Evolutionary conservation across 768 basidiomycete species (phyloP).

Genomic region (Agrocybe praecox): DNA sequence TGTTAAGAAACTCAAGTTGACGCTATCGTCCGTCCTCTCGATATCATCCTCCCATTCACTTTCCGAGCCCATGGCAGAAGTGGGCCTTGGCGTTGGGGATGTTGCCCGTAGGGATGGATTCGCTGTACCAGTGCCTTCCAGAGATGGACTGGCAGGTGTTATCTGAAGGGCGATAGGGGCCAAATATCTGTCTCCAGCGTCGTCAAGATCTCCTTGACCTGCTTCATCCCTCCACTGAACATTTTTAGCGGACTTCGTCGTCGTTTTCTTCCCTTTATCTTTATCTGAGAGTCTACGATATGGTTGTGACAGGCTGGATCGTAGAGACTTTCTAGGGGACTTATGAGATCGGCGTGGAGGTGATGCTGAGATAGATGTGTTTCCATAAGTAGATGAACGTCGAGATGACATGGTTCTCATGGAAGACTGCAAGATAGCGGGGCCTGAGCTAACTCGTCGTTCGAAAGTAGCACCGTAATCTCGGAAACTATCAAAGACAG

Average conservation of each 20-base stretch:
- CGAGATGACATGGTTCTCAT: conserved; percentile 28
- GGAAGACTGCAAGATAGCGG: conserved; percentile 41
- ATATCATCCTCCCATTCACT: conserved; percentile 92
- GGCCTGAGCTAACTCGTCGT: conserved; percentile 52
- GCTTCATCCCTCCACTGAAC: conserved; percentile 90
- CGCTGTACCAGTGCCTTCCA: conserved; percentile 19
- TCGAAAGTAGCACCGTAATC: conserved; percentile 52
- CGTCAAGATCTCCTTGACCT: conserved; percentile 80
- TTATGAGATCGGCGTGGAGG: conserved; percentile 52
- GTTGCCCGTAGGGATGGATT: conserved; percentile 25
- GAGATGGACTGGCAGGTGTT: conserved; percentile 45
- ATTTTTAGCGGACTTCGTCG: conserved; percentile 61
- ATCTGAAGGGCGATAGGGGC: conserved; percentile 35
- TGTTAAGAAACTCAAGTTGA: conserved; percentile 56
- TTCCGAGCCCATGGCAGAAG: conserved; percentile 63
- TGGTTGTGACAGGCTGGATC: conserved; percentile 64
- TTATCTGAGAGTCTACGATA: conserved; percentile 69
- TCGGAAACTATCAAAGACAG: conserved; percentile 50
- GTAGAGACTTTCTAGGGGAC: conserved; percentile 74
- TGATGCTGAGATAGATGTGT: conserved; percentile 51
- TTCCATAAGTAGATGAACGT: conserved; percentile 40
- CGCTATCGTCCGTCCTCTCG: conserved; percentile 81
- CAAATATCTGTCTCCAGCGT: conserved; percentile 45
- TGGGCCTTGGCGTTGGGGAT: conserved; percentile 40
- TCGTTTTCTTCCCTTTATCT: conserved; percentile 59